Evolutionary conservation across 2,329 filamentous ascomycete genomes (phyloP), one percentile per base, ranked within the genome.

Genomic region (Epichloe bromicola): DNA sequence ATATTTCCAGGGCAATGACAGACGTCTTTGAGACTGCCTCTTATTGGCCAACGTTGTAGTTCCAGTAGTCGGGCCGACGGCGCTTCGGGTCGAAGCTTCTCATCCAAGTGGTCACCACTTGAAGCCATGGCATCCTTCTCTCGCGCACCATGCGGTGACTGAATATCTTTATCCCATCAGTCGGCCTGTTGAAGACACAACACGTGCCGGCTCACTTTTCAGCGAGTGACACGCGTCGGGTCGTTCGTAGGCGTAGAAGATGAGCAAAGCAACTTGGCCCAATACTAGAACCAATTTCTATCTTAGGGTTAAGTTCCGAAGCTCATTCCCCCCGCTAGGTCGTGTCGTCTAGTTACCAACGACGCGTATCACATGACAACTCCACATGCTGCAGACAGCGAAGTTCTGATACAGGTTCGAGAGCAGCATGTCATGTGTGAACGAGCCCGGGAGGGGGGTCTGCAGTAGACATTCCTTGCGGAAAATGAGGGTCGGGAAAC

Each of bases 291-390:
- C 87, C 86, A 85, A 81, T 73, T 68, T 65, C 72, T 69, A 73
- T 73, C 78, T 86, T 95, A 95, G 90, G 90, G 90, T 95, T 95
- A 95, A 90, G 86, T 90, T 90, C 86, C 88, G 82, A 84, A 70
- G 73, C 70, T 73, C 74, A 74, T 80, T 83, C 79, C 76, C 76
- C 78, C 70, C 71, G 64, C 57, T 57, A 51, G 57, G 61, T 67
- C 66, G 69, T 70, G 66, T 68, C 65, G 63, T 65, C 64, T 56
- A 63, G 59, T 60, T 62, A 61, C 61, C 57, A 63, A 68, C 65
- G 61, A 66, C 65, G 54, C 65, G 54, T 59, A 55, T 53, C 60
- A 20, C 67, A 63, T 62, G 64, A 65, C 64, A 62, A 53, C 64
- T 68, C 73, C 71, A 61, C 60, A 60, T 74, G 70, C 74, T 61